Conservation (phyloP, 2,329 filamentous ascomycete species). For the Aschersonia sp. region DNA sequence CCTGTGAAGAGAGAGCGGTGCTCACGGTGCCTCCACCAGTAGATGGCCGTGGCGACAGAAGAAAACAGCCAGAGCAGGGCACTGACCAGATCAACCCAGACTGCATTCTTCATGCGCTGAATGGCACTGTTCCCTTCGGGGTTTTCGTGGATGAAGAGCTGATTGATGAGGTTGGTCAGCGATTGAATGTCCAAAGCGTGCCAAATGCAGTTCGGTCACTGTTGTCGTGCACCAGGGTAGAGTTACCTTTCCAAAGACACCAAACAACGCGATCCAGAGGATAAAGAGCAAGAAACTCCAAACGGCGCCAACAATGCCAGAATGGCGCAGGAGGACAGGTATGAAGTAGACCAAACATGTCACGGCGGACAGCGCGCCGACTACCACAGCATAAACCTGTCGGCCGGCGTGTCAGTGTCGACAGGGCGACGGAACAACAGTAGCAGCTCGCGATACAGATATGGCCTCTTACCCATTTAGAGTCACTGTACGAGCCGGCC, state of each 20-base stretch:
- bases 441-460: too few relatives aligned
- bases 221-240: background rate
- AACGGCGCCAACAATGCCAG: conserved; percentile 34
- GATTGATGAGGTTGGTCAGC: conserved; percentile 1
- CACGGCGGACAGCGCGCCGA: conserved; percentile 48
- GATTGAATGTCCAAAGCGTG: background rate
- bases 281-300: conserved; percentile 63
- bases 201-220: background rate
- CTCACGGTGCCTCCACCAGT: conserved; percentile 44
- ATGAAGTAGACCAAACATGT: conserved; percentile 52
- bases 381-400: conserved; percentile 57
- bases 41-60: conserved; percentile 35
- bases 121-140: conserved; percentile 48
- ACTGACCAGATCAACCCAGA: conserved; percentile 68
- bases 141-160: conserved; percentile 59
- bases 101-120: conserved; percentile 68
- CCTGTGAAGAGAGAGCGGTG: conserved; percentile 42
- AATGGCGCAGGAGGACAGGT: conserved; percentile 41
- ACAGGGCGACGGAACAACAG: too few relatives aligned
- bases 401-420: background rate
- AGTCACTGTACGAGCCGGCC: conserved; percentile 35
- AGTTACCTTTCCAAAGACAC: conserved; percentile 56
- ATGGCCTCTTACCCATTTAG: conserved; percentile 47
- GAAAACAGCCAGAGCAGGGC: conserved; percentile 63
- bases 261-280: conserved; percentile 71